phyloP scores from a whole-genome alignment of 2,329 filamentous ascomycete genomes.

The Hymenoscyphus infarciens region DNA sequence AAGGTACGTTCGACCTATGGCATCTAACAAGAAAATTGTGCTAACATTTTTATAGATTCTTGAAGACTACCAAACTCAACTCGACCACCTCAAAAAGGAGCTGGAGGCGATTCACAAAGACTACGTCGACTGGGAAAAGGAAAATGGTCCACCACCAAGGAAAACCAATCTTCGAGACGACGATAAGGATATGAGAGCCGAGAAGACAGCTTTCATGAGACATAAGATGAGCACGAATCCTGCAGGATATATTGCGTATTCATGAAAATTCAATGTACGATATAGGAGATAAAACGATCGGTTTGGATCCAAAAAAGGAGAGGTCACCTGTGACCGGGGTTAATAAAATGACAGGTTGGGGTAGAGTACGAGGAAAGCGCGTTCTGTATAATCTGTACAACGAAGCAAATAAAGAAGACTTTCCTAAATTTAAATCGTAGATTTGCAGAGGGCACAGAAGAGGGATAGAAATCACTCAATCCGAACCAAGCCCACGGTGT shows the following conservation, averaged over 20 bases:
- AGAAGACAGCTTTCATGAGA: constrained; percentile 12
- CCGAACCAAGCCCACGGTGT: no score
- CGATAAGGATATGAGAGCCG: constrained; percentile 8
- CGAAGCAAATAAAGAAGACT: background rate
- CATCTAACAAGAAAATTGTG: no score
- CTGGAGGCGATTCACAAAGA: constrained; percentile 51
- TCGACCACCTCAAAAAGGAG: constrained; percentile 69
- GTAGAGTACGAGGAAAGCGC: background rate
- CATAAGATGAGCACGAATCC: constrained; percentile 11
- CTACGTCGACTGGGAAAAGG: constrained; percentile 50
- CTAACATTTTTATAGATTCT: constrained; percentile 55
- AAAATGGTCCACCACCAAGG: constrained; percentile 31
- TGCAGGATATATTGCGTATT: constrained; percentile 11
- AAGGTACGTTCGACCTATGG: no score
- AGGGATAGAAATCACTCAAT: no score
- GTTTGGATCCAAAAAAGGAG: background rate
- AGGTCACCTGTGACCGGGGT: constrained; percentile 2
- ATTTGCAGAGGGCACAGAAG: background rate
- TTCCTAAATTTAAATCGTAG: background rate
- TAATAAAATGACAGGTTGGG: constrained; percentile 1
- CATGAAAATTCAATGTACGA: constrained; percentile 7
- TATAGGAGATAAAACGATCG: constrained; percentile 4
- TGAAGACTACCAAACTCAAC: constrained; percentile 77
- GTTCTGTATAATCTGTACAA: constrained; percentile 3
- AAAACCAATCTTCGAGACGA: constrained; percentile 15